phyloP scores from a whole-genome alignment of 2,329 filamentous ascomycete genomes.

The Sporothrix humicola region DNA sequence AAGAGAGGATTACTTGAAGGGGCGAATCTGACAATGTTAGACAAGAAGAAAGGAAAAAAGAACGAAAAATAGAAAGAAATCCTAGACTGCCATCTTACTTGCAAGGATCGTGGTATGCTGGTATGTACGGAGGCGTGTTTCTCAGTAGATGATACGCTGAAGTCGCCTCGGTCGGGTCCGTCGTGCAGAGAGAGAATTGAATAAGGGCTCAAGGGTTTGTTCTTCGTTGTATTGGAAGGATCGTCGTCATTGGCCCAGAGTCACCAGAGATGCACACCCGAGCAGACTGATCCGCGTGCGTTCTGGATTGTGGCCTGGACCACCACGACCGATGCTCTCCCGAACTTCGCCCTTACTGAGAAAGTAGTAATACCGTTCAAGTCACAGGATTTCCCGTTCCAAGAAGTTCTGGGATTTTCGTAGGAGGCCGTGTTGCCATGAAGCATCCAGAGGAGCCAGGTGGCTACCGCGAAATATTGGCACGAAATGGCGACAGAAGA shows the following conservation, averaged over 20 bases:
- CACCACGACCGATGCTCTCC: background rate
- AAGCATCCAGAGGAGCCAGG: background rate
- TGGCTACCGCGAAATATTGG: slow-evolving; percentile 6
- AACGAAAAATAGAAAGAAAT: background rate
- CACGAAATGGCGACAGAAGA: slow-evolving; percentile 19
- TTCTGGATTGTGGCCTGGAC: background rate
- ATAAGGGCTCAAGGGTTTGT: background rate
- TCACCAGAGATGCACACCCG: background rate
- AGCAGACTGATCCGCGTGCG: background rate
- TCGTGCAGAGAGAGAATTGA: background rate
- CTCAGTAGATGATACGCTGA: background rate
- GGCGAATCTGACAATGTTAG: no score
- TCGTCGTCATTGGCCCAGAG: background rate
- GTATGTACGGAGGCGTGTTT: no score
- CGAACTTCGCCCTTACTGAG: no score
- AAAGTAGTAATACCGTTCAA: background rate
- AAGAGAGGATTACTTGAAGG: no score
- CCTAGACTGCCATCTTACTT: background rate
- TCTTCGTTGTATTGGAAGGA: slow-evolving; percentile 1
- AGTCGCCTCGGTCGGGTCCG: background rate
- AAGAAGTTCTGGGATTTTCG: background rate
- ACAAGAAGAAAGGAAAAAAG: no score
- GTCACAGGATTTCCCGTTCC: background rate
- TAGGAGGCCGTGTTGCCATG: background rate
- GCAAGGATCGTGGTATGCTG: background rate